Evolutionary conservation across 352 stramenopile genomes (phyloP).

Genomic region (Phytophthora fragariae): DNA sequence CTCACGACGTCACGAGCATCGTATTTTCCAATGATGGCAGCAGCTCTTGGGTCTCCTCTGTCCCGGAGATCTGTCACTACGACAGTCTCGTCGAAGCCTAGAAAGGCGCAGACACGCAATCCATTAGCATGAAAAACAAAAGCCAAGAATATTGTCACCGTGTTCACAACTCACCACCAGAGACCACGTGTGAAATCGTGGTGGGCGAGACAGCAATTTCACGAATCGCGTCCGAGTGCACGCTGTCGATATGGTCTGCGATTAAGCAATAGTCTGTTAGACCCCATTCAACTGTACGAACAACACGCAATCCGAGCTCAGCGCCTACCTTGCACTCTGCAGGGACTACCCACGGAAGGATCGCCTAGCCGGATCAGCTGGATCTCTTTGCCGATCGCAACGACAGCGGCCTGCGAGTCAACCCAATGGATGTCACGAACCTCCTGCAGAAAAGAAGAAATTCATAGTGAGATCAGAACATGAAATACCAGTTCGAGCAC

Average conservation of each 20-base stretch:
- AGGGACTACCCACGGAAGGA: neutral
- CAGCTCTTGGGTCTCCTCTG: slow-evolving; percentile 39
- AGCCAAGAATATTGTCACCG: neutral
- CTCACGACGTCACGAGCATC: slow-evolving; percentile 83
- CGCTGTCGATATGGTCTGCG: slow-evolving; percentile 58
- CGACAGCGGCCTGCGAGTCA: slow-evolving; percentile 46
- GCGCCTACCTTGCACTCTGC: neutral
- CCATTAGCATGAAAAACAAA: neutral
- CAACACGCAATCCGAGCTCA: neutral
- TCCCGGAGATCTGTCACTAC: neutral
- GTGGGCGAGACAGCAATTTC: slow-evolving; percentile 61
- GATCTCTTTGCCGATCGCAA: slow-evolving; percentile 78
- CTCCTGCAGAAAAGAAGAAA: slow-evolving; percentile 45
- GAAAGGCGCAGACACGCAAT: neutral
- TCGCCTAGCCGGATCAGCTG: neutral
- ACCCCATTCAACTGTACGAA: neutral
- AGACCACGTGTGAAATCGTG: slow-evolving; percentile 44
- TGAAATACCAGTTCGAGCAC: neutral
- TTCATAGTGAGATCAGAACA: neutral
- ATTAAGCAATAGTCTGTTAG: neutral
- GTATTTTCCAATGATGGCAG: slow-evolving; percentile 63
- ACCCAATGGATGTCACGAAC: slow-evolving; percentile 84
- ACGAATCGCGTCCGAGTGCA: slow-evolving; percentile 80
- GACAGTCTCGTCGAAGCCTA: neutral
- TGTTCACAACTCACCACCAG: slow-evolving; percentile 38